A percentile compares a stretch with the other conserved stretches of the same genome.
Evolutionary conservation across 805 yeast species (phyloP).

Genomic region (Wickerhamiella vanderwaltii): DNA sequence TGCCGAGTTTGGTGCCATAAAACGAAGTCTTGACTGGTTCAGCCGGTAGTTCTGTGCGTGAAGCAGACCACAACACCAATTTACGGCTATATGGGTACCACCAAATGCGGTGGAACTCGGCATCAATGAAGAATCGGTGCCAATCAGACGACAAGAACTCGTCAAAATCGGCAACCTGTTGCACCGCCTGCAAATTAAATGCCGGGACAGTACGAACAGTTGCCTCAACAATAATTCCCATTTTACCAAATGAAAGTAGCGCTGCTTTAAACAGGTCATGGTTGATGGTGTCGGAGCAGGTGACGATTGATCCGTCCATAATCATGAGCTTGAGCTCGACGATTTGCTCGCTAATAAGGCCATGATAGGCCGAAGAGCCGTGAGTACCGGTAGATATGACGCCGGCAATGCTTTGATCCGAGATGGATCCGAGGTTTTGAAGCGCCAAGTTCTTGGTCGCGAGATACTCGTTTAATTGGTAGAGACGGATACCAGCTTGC

Average conservation of each 20-base stretch:
- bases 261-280: slow-evolving; percentile 68
- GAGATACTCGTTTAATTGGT: slow-evolving; percentile 56
- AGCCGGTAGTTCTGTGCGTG: slow-evolving; percentile 38
- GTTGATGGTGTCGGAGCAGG: slow-evolving; percentile 53
- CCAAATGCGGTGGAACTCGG: slow-evolving; percentile 91
- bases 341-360: slow-evolving; percentile 75
- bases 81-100: slow-evolving; percentile 91
- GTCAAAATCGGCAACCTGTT: slow-evolving; percentile 70
- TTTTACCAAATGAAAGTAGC: slow-evolving; percentile 73
- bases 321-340: slow-evolving; percentile 66
- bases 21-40: slow-evolving; percentile 42
- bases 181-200: slow-evolving; percentile 66
- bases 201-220: slow-evolving; percentile 76
- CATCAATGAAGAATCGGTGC: slow-evolving; percentile 72
- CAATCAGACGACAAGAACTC: slow-evolving; percentile 51
- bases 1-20: slow-evolving; percentile 73
- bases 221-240: slow-evolving; percentile 78
- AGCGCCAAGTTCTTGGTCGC: slow-evolving; percentile 58
- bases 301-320: slow-evolving; percentile 59
- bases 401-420: slow-evolving; percentile 93
- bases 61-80: slow-evolving; percentile 85
- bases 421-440: slow-evolving; percentile 86
- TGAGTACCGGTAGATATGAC: slow-evolving; percentile 93
- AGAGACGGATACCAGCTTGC: slow-evolving; percentile 83
- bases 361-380: slow-evolving; percentile 89